Evolutionary conservation across 2,329 filamentous ascomycete genomes (phyloP).

Genomic region (Colletotrichum chlorophyti): DNA sequence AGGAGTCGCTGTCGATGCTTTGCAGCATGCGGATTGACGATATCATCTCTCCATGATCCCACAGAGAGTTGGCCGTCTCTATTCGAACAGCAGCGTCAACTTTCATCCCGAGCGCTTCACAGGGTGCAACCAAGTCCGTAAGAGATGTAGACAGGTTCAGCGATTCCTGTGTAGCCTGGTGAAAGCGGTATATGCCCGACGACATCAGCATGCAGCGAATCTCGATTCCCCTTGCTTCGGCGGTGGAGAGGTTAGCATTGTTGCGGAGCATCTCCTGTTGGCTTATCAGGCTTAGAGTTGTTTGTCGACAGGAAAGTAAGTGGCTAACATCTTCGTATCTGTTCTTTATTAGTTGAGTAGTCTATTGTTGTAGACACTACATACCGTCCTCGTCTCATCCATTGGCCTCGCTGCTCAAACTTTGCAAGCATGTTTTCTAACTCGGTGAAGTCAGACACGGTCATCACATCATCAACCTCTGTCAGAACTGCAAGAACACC

Average conservation of each 20-base stretch:
- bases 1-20: constrained; percentile 67
- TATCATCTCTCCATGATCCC: constrained; percentile 91
- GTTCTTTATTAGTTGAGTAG: constrained; percentile 28
- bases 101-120: constrained; percentile 73
- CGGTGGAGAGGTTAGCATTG: constrained; percentile 65
- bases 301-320: constrained; percentile 83
- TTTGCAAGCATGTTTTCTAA: constrained; percentile 66
- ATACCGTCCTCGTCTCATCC: constrained; percentile 85
- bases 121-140: constrained; percentile 76
- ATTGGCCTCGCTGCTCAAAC: constrained; percentile 71
- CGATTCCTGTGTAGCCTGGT: constrained; percentile 85
- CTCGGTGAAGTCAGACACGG: constrained; percentile 63
- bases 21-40: constrained; percentile 90
- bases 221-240: constrained; percentile 74
- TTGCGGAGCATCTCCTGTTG: constrained; percentile 70
- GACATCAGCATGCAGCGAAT: constrained; percentile 79
- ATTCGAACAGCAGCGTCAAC: constrained; percentile 80
- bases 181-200: constrained; percentile 77
- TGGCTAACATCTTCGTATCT: constrained; percentile 81
- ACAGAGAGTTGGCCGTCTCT: constrained; percentile 88
- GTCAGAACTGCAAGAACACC: constrained; percentile 75
- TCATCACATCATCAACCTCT: constrained; percentile 81
- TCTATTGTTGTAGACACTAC: constrained; percentile 33
- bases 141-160: constrained; percentile 84
- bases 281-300: constrained; percentile 80